Evolutionary conservation across 768 basidiomycete species (phyloP).

Genomic region (Panaeolus cyanescens): DNA sequence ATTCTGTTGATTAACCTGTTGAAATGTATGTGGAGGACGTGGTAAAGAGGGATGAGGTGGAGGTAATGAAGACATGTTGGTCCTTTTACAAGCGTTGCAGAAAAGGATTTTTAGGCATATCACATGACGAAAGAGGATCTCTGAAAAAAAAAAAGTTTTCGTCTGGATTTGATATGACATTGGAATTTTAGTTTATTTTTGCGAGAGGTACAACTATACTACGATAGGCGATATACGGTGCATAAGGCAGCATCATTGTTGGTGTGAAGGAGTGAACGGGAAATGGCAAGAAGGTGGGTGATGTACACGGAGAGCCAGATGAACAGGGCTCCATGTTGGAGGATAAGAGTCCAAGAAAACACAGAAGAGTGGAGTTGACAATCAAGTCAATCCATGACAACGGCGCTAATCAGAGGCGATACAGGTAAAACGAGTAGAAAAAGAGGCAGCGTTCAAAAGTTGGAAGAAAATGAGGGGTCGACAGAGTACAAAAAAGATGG

Average conservation of each 20-base stretch:
- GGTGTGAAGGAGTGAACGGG: conserved; percentile 10
- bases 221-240: conserved; percentile 19
- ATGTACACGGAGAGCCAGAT: neutral
- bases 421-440: conserved; percentile 7
- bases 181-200: conserved; percentile 20
- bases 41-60: conserved; percentile 23
- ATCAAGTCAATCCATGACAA: conserved; percentile 10
- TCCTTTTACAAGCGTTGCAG: neutral
- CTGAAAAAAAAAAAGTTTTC: neutral
- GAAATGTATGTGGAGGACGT: neutral
- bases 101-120: conserved; percentile 1
- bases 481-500: neutral
- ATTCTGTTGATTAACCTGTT: neutral
- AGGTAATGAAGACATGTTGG: conserved; percentile 15
- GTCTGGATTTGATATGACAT: neutral
- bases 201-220: conserved; percentile 14
- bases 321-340: neutral
- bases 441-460: conserved; percentile 11
- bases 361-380: neutral
- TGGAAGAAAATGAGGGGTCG: conserved; percentile 7
- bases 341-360: conserved; percentile 16
- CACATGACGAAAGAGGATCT: conserved; percentile 18
- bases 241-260: conserved; percentile 20
- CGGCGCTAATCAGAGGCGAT: conserved; percentile 8
- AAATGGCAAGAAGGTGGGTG: conserved; percentile 10